A percentile compares a stretch with the other conserved stretches of the same genome.
Evolutionary conservation across 192 early-diverging fungal species (phyloP).

Genomic region (Umbelopsis sp.): DNA sequence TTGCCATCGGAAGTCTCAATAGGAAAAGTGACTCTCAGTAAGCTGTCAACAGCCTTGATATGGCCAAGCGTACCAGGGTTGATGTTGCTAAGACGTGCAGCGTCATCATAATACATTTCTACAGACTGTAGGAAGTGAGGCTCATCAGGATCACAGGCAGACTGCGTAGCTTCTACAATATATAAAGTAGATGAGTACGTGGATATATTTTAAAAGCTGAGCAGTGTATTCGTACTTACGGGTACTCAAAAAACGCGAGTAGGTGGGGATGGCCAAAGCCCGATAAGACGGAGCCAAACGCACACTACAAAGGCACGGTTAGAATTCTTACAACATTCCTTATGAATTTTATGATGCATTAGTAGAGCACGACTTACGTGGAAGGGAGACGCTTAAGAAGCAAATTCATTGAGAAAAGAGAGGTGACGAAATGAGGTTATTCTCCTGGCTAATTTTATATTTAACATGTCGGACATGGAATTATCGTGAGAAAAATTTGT

Average conservation of each 20-base stretch:
- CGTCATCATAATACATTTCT: constrained; percentile 71
- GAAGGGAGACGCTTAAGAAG: constrained; percentile 13
- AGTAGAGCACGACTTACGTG: neutral
- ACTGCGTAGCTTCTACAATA: constrained; percentile 44
- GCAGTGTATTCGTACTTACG: constrained; percentile 7
- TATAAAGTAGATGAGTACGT: neutral
- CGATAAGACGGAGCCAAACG: neutral
- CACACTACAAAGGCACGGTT: neutral
- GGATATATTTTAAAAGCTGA: neutral
- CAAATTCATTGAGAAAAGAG: constrained; percentile 7
- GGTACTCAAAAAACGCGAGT: constrained; percentile 29
- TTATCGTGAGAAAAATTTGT: constrained; percentile 20
- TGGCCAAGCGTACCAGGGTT: constrained; percentile 60
- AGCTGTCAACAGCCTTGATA: constrained; percentile 71
- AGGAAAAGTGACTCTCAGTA: constrained; percentile 78
- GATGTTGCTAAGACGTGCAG: constrained; percentile 66
- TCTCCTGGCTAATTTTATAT: neutral
- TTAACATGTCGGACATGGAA: neutral
- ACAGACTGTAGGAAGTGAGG: constrained; percentile 74
- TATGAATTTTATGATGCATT: neutral
- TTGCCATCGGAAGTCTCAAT: constrained; percentile 67
- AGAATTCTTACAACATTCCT: neutral
- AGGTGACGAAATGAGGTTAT: neutral
- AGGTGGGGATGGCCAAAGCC: constrained; percentile 22
- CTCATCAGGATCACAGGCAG: constrained; percentile 65